Evolutionary conservation across 495 filamentous ascomycete species (phyloP), one percentile per base, ranked within the genome.

Genomic region (Bombardia bombarda): DNA sequence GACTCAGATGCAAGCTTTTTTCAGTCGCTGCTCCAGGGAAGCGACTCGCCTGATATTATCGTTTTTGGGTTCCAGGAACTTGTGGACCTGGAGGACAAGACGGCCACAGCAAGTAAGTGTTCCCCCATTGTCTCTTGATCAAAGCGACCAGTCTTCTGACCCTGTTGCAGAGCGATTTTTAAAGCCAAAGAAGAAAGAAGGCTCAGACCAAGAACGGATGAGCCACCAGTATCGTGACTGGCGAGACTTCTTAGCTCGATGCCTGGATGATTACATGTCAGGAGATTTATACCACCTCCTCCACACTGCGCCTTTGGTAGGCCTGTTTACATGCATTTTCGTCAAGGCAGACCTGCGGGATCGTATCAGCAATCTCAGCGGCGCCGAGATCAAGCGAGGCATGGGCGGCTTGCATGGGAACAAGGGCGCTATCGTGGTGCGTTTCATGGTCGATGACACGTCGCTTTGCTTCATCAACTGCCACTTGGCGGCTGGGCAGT

Each of bases 1-100:
- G 72, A 77, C 25, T 63, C 69, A 19, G 84, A 90, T 50, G 72
- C 72, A 4, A 67, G 72, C 23, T 95, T 97, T 60, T 81, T 97
- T 44, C 76, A 78, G 50, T 72, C 86, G 42, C 72, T 92, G 0
- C 67, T 95, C 31, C 69, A 80, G 45, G 74, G 69, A 23, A 80
- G 84, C 42, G 72, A 83, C 38, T 80, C 83, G 7, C 87, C 92
- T 0, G 92, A 97, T 51, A 83, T 98, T 38, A 68, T 98, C 4
- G 78, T 98, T 3, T 98, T 97, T 73, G 92, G 92, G 8, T 98
- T 98, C 60, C 92, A 98, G 58, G 92, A 98, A 60, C 72, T 98
- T 7, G 90, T 98, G 10, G 93, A 98, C 54, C 68, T 98, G 12
- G 92, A 98, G 56, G 87, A 97, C 59, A 98, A 95, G 68, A 93